Evolutionary conservation across 192 early-diverging fungal species (phyloP), one percentile per base, ranked within the genome.

Genomic region (Funneliformis geosporum): DNA sequence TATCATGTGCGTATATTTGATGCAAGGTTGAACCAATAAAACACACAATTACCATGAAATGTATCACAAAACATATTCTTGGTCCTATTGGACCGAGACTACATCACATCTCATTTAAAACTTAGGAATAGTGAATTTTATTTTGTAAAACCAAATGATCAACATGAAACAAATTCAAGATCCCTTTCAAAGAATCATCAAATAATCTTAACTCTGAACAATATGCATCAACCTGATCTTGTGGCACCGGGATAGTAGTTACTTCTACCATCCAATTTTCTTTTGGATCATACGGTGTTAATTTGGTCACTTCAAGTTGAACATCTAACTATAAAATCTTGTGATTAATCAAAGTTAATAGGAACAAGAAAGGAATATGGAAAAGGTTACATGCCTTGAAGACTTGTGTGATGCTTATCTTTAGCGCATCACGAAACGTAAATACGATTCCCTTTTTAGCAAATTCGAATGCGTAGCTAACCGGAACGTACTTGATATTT

Each of bases 261-360:
- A 90, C 84, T 81, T 94, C 90, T 2, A 93, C 87, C 11, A 92
- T 66, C 91, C 91, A 94, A 78, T 82, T 80, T 27, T 86, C 82
- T 10, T 87, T 72, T 43, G 82, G 75, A 65, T 88, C 86, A 18
- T 88, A 82, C 0, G 83, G 86, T 60, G 77, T 80, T 7, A 83
- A 83, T 5, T 86, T 84, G 23, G 82, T 83, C 16, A 91, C 79
- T 69, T 91, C 84, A 42, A 88, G 80, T 59, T 82, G 82, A 40
- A 81, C 85, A 18, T 83, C 84, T 9, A 89, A 79, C 79, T 85
- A n/a, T 67, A 28, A 40, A 42, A 50, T 38, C 8, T 21, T 43
- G 8, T 70, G 8, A 23, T 70, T 70, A 5, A 59, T 14, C 25
- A 75, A 61, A 33, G 33, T 38, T 21, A 23, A 21, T 21, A 27